Evolutionary conservation across 495 filamentous ascomycete species (phyloP).

Genomic region (Cercophora sp.): DNA sequence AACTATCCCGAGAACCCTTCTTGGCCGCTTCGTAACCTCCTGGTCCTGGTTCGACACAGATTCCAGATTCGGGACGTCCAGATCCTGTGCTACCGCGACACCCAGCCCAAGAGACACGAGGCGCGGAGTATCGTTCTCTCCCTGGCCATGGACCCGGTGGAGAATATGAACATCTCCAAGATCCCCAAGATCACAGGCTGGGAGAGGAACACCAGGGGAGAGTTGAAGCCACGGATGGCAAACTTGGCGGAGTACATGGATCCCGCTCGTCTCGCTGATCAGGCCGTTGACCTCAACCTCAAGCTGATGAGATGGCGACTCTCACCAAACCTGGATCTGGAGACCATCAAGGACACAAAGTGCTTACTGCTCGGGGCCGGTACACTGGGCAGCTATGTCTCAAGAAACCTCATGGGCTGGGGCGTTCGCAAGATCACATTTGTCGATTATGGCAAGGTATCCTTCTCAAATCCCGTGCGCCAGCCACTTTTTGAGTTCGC

Average conservation of each 20-base stretch:
- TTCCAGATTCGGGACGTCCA: conserved; percentile 75
- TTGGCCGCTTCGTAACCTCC: conserved; percentile 88
- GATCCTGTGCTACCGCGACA: conserved; percentile 87
- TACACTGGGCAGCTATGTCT: conserved; percentile 90
- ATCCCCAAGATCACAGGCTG: conserved; percentile 92
- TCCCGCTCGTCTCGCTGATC: conserved; percentile 77
- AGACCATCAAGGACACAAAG: conserved; percentile 82
- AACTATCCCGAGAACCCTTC: conserved; percentile 81
- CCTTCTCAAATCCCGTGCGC: conserved; percentile 95
- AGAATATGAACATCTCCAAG: conserved; percentile 33
- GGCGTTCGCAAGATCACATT: conserved; percentile 96
- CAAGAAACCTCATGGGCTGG: conserved; percentile 89
- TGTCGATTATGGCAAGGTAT: conserved; percentile 88
- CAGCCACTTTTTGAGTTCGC: conserved; percentile 88
- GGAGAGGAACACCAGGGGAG: conserved; percentile 77
- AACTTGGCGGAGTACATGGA: conserved; percentile 91
- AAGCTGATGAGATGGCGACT: conserved; percentile 99
- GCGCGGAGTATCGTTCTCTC: conserved; percentile 74
- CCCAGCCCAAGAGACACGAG: conserved; percentile 67
- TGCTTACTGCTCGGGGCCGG: conserved; percentile 94
- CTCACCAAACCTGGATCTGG: conserved; percentile 80
- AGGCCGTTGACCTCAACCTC: conserved; percentile 94
- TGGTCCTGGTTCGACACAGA: conserved; percentile 78
- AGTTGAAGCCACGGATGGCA: conserved; percentile 68
- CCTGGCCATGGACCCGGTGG: conserved; percentile 52